Base-by-base conservation (phyloP, 768 basidiomycete species). In the Boletus tomentosulus region DNA sequence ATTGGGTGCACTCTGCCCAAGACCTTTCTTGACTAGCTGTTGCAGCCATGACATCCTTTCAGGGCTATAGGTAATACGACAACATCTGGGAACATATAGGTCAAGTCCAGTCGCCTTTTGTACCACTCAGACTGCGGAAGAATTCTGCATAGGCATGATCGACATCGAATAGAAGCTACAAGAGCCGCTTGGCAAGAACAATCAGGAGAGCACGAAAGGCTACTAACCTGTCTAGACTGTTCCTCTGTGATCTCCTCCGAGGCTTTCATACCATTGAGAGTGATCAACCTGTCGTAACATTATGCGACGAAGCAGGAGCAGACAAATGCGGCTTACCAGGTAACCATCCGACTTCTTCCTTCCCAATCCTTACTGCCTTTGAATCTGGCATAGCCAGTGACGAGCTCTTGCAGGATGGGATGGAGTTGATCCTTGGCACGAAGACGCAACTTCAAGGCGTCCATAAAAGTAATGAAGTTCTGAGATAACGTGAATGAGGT, bases 381-480 rank as follows among this genome's bases (percentile, higher is more conserved):
- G 73, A 99, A 98, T 46, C 92, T 79, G 6, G 94, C 90, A 66
- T 94, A 98, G 6, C 91, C 87, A 2, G 89, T 90, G 60, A 98
- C 92, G n/a, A 99, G 83, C 60, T 96, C 97, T 59, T 96, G 92
- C 42, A 98, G 68, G 56, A 97, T 84, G 0, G 95, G 94, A 68
- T 98, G 95, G 3, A 99, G 77, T 63, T 97, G 93, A 64, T 98
- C 97, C 68, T 98, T 99, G 3, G 97, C 96, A n/a, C 93, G 83
- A 62, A 98, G 74, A 10, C 88, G 85, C 47, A 98, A 77, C 65
- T 94, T 95, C 27, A 98, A 78, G 1, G 94, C 96, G 62, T 99
- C 97, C 92, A 98, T 97, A 60, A 98, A 95, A 0, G 96, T 98
- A 60, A 99, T 98, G 58, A 98, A 99, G 68, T 86, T 89, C 93